Base-by-base conservation (phyloP, 208 protist species). In the Naegleria gruberi region DNA sequence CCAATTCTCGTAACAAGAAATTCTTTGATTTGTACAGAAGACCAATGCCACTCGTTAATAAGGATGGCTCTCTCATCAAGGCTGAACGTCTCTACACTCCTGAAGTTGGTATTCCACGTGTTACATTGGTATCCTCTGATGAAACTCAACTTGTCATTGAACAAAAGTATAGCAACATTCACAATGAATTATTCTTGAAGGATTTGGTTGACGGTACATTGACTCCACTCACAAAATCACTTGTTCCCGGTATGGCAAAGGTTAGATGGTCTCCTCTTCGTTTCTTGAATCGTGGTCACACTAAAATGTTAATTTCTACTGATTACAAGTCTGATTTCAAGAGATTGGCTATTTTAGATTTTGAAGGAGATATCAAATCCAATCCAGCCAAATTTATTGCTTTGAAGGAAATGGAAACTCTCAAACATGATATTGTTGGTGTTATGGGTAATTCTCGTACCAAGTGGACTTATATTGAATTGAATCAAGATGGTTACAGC, bases 21-120 rank as follows among this genome's bases (percentile, higher is more conserved):
- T 40, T 46, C 17, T 84, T 84, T 84, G 81, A 84, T 26, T 46
- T 84, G 34, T 84, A 44, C 40, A 84, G 81, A 84, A 84, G 81
- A 84, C 34, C 41, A 26, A 45, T 84, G 0, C 81, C 81, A 84
- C 44, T 84, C 8, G 30, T 45, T 44, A 34, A 34, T 82, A 65
- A 65, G 51, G 51, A 65, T 19, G 65, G 65, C 26, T 37, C 26
- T 19, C 17, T 8, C 8, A 12, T 26, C 12, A 19, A 19, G 34
- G 30, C 65, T 37, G 81, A 84, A 45, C 15, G 15, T 17, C 8
- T 84, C 40, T 84, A 84, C 81, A 84, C 81, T 19, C 81, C 81
- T 7, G 81, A 84, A 15, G 41, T 6, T 46, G 81, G 81, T 45
- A 84, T 84, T 45, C 23, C 81, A 84, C 12, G 81, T 46, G 40